Evolutionary conservation across 495 filamentous ascomycete species (phyloP), one percentile per base, ranked within the genome.

Genomic region (Cladorrhinum samala): DNA sequence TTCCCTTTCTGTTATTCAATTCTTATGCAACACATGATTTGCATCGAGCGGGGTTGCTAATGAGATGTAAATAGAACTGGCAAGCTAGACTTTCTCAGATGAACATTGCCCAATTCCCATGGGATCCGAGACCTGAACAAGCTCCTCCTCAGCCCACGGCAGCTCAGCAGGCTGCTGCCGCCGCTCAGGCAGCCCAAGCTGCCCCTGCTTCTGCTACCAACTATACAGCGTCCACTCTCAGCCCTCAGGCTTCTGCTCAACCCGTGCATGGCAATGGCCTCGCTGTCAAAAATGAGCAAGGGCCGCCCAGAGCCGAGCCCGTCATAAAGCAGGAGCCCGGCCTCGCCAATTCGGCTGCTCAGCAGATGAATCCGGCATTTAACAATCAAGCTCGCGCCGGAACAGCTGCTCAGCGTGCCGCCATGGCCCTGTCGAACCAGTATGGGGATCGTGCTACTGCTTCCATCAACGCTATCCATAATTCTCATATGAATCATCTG

Each of bases 91-190:
- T 97, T 18, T 85, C 92, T 0, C 81, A 83, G 58, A 79, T 90
- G 44, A 79, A 85, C 43, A 81, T 95, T 55, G 94, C 91, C 48
- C 74, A 81, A 37, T 97, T 96, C 70, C 94, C 94, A 19, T 99
- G 94, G 94, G 94, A 97, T 63, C 93, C 93, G 57, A 79, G 77
- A 71, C 77, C 71, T 44, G 79, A 78, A 42, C 75, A 74, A 39
- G 63, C 66, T 53, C 76, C 72, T 18, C 57, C 69, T 39, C 63
- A 76, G 11, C 53, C 75, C 19, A 49, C 62, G 17, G 19, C 50
- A 18, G 60, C 68, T 9, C 36, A 30, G 33, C 72, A 72, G 40
- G 56, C 66, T 49, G 72, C 72, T n/a, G 62, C 68, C 25, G 61
- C 75, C 24, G 58, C 73, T 30, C 52, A 59, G 41, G 42, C 43